phyloP scores from a whole-genome alignment of 441 rosid species.

The Syzygium malaccense region DNA sequence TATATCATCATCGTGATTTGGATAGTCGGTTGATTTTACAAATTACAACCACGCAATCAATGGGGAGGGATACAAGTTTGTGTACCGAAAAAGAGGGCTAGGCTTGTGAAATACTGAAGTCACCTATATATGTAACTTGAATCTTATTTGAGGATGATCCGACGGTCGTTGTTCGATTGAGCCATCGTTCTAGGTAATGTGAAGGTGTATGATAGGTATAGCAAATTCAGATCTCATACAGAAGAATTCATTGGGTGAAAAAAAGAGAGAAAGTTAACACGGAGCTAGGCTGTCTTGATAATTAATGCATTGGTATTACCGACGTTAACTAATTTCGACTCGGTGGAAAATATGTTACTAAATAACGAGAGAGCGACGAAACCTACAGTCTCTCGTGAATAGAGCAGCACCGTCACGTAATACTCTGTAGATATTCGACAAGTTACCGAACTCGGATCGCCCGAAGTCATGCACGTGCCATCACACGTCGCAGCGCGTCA shows the following conservation, averaged over 20 bases:
- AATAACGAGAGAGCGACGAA: not conserved
- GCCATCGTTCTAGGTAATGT: not conserved
- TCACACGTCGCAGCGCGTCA: no score
- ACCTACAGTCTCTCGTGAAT: not conserved
- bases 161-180: fast-evolving
- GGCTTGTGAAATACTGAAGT: not conserved
- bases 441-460: not conserved
- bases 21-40: fast-evolving
- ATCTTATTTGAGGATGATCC: not conserved
- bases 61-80: not conserved
- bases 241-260: no score
- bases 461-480: not conserved
- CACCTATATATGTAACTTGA: fast-evolving
- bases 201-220: not conserved
- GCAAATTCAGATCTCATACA: no score
- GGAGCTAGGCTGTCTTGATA: no score
- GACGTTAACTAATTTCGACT: not conserved
- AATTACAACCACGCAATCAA: fast-evolving
- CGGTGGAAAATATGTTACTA: not conserved
- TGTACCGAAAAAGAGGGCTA: not conserved
- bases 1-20: not conserved
- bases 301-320: not conserved
- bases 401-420: no score
- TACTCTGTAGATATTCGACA: not conserved
- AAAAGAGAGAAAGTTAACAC: no score